A percentile compares a stretch with the other conserved stretches of the same genome.
These are phyloP conservation scores for Rubroboletus satanas DNA, from an alignment of 768 basidiomycete genomes.

Conservation along the genomic window DNA sequence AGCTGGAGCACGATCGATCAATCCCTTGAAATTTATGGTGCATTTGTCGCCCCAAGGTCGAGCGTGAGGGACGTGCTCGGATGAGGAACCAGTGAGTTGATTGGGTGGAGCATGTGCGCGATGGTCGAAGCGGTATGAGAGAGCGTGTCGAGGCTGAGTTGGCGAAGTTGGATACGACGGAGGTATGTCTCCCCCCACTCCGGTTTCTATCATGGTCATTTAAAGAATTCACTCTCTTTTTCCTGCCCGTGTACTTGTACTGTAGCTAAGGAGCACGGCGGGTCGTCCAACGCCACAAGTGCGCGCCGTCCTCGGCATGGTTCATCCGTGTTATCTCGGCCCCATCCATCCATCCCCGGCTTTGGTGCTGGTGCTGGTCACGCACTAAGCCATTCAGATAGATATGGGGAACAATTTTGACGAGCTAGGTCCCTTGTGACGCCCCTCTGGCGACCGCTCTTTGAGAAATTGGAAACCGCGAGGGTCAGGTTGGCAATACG, in stretches of 20 bases:
- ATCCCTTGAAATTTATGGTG: constrained; percentile 48
- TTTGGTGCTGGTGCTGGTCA: too few relatives aligned
- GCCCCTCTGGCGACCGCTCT: too few relatives aligned
- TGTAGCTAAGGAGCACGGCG: too few relatives aligned
- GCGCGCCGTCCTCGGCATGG: too few relatives aligned
- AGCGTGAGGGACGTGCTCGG: constrained; percentile 63
- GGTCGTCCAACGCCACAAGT: too few relatives aligned
- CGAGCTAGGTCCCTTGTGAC: too few relatives aligned
- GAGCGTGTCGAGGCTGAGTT: constrained; percentile 20
- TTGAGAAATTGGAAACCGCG: too few relatives aligned
- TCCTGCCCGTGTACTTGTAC: not conserved
- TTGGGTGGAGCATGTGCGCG: constrained; percentile 13
- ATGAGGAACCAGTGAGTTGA: constrained; percentile 45
- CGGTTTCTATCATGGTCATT: not conserved
- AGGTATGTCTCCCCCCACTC: constrained; percentile 10
- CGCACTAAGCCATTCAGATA: too few relatives aligned
- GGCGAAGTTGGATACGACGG: not conserved
- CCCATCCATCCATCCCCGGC: too few relatives aligned
- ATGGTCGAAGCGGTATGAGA: constrained; percentile 31
- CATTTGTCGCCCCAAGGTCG: constrained; percentile 39
- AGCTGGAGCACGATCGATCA: not conserved
- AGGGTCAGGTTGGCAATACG: constrained; percentile 24
- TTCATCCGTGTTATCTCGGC: too few relatives aligned
- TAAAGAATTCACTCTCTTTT: not conserved
- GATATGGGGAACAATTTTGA: too few relatives aligned